Conservation (phyloP, 2,329 filamentous ascomycete genomes). For the Oidium heveae region DNA sequence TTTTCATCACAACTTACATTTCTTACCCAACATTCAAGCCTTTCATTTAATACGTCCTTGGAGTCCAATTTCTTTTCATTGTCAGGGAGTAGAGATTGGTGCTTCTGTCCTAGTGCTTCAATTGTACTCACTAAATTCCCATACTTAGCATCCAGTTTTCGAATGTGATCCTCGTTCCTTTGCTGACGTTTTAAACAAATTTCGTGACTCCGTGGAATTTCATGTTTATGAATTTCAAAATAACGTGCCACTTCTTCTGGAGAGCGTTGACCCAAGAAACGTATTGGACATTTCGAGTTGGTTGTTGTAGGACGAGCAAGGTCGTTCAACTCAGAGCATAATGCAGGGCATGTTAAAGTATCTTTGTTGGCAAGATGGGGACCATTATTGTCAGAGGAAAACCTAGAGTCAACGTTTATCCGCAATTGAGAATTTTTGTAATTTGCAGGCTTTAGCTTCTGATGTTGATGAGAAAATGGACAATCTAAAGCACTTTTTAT, state of each 20-base stretch:
- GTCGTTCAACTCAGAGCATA: slow-evolving; percentile 29
- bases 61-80: slow-evolving; percentile 20
- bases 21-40: slow-evolving; percentile 71
- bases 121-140: slow-evolving; percentile 76
- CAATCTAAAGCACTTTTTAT: slow-evolving; percentile 58
- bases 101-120: slow-evolving; percentile 62
- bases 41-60: slow-evolving; percentile 33
- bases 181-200: slow-evolving; percentile 79
- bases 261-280: slow-evolving; percentile 75
- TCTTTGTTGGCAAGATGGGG: slow-evolving; percentile 21
- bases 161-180: slow-evolving; percentile 61
- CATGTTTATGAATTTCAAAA: slow-evolving; percentile 86
- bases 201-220: slow-evolving; percentile 79
- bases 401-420: neutral
- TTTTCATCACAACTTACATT: slow-evolving; percentile 35
- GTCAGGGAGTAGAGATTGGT: slow-evolving; percentile 60
- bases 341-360: slow-evolving; percentile 38
- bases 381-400: neutral
- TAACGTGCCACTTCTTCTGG: slow-evolving; percentile 84
- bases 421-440: neutral
- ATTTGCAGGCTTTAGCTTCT: neutral
- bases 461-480: slow-evolving; percentile 34
- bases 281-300: slow-evolving; percentile 61
- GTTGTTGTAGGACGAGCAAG: slow-evolving; percentile 21
- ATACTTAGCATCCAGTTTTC: slow-evolving; percentile 81